Evolutionary conservation across 176 grass and related monocot genomes (phyloP).

Genomic region (Miscanthus lutarioriparius): DNA sequence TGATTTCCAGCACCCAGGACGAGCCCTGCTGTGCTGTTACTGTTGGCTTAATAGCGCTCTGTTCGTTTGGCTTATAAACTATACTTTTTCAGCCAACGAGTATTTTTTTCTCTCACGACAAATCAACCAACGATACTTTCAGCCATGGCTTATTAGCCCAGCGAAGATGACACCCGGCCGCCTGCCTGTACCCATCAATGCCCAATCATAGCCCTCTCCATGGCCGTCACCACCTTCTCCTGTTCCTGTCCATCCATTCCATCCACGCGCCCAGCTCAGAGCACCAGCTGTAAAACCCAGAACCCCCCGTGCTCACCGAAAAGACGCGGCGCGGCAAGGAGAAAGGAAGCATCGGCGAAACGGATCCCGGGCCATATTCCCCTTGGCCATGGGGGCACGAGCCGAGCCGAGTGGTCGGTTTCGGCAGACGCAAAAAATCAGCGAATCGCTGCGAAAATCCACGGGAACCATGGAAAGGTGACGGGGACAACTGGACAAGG

Average conservation of each 20-base stretch:
- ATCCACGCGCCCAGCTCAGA: background rate
- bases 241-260: background rate
- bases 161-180: slow-evolving; percentile 18
- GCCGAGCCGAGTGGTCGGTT: background rate
- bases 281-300: slow-evolving; percentile 15
- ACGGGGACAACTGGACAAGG: slow-evolving; percentile 25
- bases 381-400: background rate
- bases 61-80: no score
- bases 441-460: background rate
- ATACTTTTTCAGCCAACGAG: no score
- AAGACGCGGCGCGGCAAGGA: background rate
- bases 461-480: slow-evolving; percentile 5
- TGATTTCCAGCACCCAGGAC: background rate
- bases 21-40: background rate
- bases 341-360: slow-evolving; percentile 6
- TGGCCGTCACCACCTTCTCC: background rate
- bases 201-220: slow-evolving; percentile 28
- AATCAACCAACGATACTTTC: no score
- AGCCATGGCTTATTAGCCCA: no score
- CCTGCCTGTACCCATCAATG: slow-evolving; percentile 49
- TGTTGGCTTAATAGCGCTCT: background rate
- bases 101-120: no score
- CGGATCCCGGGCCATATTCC: background rate
- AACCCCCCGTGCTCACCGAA: background rate
- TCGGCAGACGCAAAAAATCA: background rate